Evolutionary conservation across 306 rosid species (phyloP), one percentile per base, ranked within the genome.

Genomic region (Sechiopsis laciniata): DNA sequence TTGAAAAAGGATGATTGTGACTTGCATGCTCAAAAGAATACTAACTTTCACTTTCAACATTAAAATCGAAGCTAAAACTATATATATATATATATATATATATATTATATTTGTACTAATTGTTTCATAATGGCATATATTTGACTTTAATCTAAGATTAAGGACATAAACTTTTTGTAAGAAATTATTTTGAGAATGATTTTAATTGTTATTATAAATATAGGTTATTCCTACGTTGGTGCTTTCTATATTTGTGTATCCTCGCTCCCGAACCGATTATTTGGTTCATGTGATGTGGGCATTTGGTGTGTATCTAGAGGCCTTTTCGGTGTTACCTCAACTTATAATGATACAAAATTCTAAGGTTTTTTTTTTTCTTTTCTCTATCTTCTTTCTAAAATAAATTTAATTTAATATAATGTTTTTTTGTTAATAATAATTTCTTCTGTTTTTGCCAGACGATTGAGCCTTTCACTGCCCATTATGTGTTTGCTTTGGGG

Each of bases 401-500:
- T 8, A 42, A 0, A 7, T 42, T 42, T 42, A 7, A 42, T 42
- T 42, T 42, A 0, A 42, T 42, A 42, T 42, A 42, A 6, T 7
- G 6, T 37, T 6, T 45, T 14, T 35, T 51, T 5, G 0, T 9
- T 42, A 22, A 42, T 10, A 0, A 10, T 74, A 3, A 0, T 32
- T 51, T 1, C 8, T 55, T 45, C 19, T 35, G 37, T 19, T 60
- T 9, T 29, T 10, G 37, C 11, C 79, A 94, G 97, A 84, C 88
- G 81, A 63, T 94, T 51, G 98, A 94, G 55, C 88, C 97, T 66
- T 89, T 94, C 73, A 87, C 97, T 5, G 89, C 96, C 6, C 85
- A 89, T 46, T 94, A 89, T 65, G 91, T 94, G 24, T 90, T 94
- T 75, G 97, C 98, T 37, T 58, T 94, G 22, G 98, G 98, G 6